phyloP scores from a whole-genome alignment of 2,329 filamentous ascomycete species.

The Cordyceps cicadae region DNA sequence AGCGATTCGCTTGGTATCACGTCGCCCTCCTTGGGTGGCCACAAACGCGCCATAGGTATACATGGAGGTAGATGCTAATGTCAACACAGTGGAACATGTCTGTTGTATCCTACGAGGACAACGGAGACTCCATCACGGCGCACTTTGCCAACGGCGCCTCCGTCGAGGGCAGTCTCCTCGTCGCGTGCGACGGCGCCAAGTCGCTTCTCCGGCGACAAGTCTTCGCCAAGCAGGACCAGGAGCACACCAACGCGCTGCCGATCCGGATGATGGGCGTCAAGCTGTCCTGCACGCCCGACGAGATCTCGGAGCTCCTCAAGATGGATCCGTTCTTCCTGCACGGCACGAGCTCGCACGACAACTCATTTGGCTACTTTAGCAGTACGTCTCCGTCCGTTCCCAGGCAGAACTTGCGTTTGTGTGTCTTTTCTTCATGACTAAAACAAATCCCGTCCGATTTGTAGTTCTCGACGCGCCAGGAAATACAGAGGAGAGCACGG shows the following conservation, averaged over 20 bases:
- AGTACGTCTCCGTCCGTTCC: slow-evolving; percentile 23
- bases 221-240: slow-evolving; percentile 22
- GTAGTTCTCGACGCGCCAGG: slow-evolving; percentile 39
- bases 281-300: slow-evolving; percentile 29
- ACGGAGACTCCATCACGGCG: slow-evolving; percentile 28
- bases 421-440: slow-evolving; percentile 16
- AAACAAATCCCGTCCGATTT: no score
- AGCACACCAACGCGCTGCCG: slow-evolving; percentile 33
- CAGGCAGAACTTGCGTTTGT: no score
- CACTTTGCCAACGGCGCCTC: slow-evolving; percentile 39
- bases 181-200: slow-evolving; percentile 43
- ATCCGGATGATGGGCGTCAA: slow-evolving; percentile 41
- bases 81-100: slow-evolving; percentile 31
- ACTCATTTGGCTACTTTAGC: slow-evolving; percentile 45
- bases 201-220: slow-evolving; percentile 34
- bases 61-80: not conserved
- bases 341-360: slow-evolving; percentile 40
- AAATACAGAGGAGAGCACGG: slow-evolving; percentile 26
- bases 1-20: not conserved
- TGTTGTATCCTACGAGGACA: slow-evolving; percentile 24
- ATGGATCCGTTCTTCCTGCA: slow-evolving; percentile 49
- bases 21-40: not conserved
- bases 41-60: not conserved
- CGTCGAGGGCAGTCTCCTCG: slow-evolving; percentile 33
- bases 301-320: slow-evolving; percentile 33